Evolutionary conservation across 1,284 basidiomycete genomes (phyloP).

Genomic region (Neonothopanus nambi): DNA sequence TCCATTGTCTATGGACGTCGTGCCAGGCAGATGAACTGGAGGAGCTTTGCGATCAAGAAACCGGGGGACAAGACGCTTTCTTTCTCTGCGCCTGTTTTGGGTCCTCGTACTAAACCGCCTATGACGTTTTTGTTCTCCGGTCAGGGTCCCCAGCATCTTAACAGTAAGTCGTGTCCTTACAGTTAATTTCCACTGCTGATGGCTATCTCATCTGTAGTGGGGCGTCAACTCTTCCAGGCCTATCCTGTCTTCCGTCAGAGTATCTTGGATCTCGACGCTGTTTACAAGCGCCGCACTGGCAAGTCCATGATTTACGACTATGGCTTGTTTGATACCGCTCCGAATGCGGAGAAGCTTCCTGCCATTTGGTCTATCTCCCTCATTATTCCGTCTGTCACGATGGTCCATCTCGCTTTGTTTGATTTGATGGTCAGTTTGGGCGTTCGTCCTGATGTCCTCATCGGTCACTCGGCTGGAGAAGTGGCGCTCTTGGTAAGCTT

Average conservation of each 20-base stretch:
- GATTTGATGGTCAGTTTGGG: slow-evolving; percentile 34
- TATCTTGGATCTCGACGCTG: slow-evolving; percentile 30
- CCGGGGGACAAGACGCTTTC: slow-evolving; percentile 2
- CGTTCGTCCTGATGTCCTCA: slow-evolving; percentile 31
- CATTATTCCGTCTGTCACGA: slow-evolving; percentile 32
- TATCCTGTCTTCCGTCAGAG: slow-evolving; percentile 33
- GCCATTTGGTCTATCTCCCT: slow-evolving; percentile 34
- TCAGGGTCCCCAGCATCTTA: slow-evolving; percentile 35
- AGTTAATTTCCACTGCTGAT: background rate
- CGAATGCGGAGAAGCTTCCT: slow-evolving; percentile 15
- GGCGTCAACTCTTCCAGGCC: slow-evolving; percentile 31
- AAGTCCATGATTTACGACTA: slow-evolving; percentile 29
- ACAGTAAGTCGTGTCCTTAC: slow-evolving; percentile 22
- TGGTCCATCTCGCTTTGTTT: slow-evolving; percentile 40
- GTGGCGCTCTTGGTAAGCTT: slow-evolving; percentile 26
- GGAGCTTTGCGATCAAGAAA: slow-evolving; percentile 22
- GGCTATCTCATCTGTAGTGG: slow-evolving; percentile 27
- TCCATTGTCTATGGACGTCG: slow-evolving; percentile 20
- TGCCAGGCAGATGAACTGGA: slow-evolving; percentile 28
- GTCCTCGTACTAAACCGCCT: slow-evolving; percentile 23
- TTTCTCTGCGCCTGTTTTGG: slow-evolving; percentile 25
- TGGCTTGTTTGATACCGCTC: slow-evolving; percentile 7
- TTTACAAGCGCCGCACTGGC: slow-evolving; percentile 27
- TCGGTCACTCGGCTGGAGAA: slow-evolving; percentile 44
- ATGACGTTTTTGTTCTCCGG: slow-evolving; percentile 36